phyloP scores from a whole-genome alignment of 805 yeast species.

The Saccharomyces cerevisiae region DNA sequence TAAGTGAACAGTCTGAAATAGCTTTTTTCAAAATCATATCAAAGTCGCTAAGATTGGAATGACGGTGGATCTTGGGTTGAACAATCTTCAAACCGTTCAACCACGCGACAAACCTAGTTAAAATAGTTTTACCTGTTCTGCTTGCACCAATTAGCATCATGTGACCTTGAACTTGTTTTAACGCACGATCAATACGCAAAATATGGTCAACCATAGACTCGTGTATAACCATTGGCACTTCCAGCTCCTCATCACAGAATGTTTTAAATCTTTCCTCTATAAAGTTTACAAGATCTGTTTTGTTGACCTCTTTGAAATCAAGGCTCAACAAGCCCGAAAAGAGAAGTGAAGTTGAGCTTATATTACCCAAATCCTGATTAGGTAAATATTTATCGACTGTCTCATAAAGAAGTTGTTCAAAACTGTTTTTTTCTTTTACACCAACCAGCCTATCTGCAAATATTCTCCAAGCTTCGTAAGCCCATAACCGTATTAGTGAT shows the following conservation, averaged over 20 bases:
- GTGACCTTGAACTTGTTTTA: conserved; percentile 85
- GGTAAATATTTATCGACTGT: conserved; percentile 40
- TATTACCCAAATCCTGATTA: conserved; percentile 30
- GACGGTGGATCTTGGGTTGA: conserved; percentile 49
- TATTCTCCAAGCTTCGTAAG: conserved; percentile 70
- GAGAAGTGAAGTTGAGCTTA: conserved; percentile 46
- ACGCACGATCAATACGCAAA: conserved; percentile 69
- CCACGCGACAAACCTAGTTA: conserved; percentile 84
- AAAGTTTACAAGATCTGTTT: conserved; percentile 42
- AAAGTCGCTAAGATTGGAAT: conserved; percentile 54
- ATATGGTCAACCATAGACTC: conserved; percentile 68
- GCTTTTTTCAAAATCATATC: conserved; percentile 53
- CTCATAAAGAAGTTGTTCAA: conserved; percentile 32
- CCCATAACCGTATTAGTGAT: conserved; percentile 58
- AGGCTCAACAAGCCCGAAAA: conserved; percentile 70
- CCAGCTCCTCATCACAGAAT: conserved; percentile 73
- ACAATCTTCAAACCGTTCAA: conserved; percentile 62
- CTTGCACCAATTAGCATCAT: conserved; percentile 75
- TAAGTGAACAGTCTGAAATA: conserved; percentile 41
- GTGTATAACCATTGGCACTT: conserved; percentile 50
- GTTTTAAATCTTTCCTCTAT: conserved; percentile 54
- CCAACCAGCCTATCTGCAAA: conserved; percentile 64
- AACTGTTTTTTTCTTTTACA: conserved; percentile 41
- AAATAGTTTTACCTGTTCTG: conserved; percentile 71
- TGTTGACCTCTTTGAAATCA: conserved; percentile 49